Conservation (phyloP, 169 alveolate genomes). For the Plasmodium reichenowi region DNA sequence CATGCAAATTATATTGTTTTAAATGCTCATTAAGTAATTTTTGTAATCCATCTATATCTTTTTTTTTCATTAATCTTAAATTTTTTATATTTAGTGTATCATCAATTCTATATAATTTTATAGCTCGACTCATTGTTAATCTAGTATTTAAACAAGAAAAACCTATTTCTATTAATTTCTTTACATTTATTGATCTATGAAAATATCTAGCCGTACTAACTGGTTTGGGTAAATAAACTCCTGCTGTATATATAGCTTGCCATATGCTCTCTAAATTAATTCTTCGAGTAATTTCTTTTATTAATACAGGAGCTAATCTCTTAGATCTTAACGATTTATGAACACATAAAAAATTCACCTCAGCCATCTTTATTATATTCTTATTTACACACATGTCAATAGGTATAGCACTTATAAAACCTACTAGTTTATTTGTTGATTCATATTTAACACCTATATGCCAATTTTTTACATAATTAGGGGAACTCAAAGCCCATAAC, state of each 20-base stretch:
- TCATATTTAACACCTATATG: constrained; percentile 93
- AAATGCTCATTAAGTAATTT: constrained; percentile 84
- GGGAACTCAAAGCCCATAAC: constrained; percentile 96
- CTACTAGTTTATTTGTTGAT: constrained; percentile 90
- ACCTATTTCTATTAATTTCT: constrained; percentile 89
- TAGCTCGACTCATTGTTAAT: constrained; percentile 92
- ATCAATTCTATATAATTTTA: constrained; percentile 89
- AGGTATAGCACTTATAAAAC: constrained; percentile 97
- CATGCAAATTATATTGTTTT: constrained; percentile 87
- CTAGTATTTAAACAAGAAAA: constrained; percentile 88
- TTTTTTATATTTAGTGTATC: constrained; percentile 81
- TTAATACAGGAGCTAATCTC: constrained; percentile 95
- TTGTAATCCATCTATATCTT: constrained; percentile 90
- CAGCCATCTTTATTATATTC: constrained; percentile 90
- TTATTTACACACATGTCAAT: constrained; percentile 89
- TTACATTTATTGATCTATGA: constrained; percentile 90
- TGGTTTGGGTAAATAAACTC: constrained; percentile 96
- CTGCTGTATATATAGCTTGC: constrained; percentile 99
- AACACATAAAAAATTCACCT: constrained; percentile 97
- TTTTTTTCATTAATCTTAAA: constrained; percentile 91
- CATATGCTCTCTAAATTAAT: constrained; percentile 94
- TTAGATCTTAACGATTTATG: constrained; percentile 97
- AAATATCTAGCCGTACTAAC: constrained; percentile 93
- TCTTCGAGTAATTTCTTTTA: constrained; percentile 98
- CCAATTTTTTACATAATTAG: constrained; percentile 92